Base-by-base conservation (phyloP, 2,329 filamentous ascomycete genomes). In the Cercospora janseana region DNA sequence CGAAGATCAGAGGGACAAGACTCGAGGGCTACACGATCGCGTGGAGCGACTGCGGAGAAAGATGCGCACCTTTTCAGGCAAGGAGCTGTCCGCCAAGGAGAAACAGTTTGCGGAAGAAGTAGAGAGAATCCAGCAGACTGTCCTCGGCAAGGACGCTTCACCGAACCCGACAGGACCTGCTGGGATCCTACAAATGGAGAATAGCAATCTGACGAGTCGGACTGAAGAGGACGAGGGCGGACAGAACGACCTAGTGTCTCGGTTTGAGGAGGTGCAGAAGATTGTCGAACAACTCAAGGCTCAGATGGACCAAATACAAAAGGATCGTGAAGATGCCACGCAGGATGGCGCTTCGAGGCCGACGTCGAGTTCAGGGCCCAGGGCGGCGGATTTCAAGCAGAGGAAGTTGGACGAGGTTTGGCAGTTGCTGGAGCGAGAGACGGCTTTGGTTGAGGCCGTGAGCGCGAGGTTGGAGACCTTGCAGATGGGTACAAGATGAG, bases 361-460 rank as follows among this genome's bases (percentile, higher is more conserved):
- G 51, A 63, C 62, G 35, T 66, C 67, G 59, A 75, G 56, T 80
- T 86, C 46, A 79, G 82, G 9, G 70, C 75, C 35, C 13, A 32
- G 38, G 4, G 38, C 18, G 15, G 80, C 83, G 34, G 58, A 59
- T 47, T 76, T 86, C 51, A 75, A 82, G 51, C 79, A 76, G 68
- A 78, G 75, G 43, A 86, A 86, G 69, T 68, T 87, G 57, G 74
- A 75, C 49, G 79, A 86, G 64, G 81, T 88, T 16, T 81, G 81
- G 68, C 70, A 70, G 21, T 67, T 87, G 52, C 69, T 88, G 57
- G 81, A 85, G 50, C 73, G 85, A 21, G 84, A 88, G 69, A 79
- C 79, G 38, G 82, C 82, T 4, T 67, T 88, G 60, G 80, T 88
- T 5, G 83, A 87, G 59, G 84, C 81, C 16, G 78, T 86, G 16